Evolutionary conservation across 371 early-diverging fungal genomes (phyloP), one percentile per base, ranked within the genome.

Genomic region (Catenaria anguillulae): DNA sequence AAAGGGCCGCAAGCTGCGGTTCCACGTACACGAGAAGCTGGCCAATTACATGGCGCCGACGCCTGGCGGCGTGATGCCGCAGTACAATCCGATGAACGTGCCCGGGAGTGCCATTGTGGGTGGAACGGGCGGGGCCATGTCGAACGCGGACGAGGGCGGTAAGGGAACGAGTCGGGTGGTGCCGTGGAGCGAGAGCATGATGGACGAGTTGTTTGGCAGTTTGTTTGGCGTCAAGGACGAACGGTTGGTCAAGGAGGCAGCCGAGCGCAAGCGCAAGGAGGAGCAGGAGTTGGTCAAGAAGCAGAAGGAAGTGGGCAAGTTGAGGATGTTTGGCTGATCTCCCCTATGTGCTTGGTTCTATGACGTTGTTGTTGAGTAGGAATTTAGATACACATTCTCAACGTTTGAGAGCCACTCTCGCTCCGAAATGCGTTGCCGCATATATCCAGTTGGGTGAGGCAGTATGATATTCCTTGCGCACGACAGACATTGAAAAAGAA

Each of bases 31-130:
- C 69, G 94, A 93, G 65, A 95, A 93, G 66, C 70, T 96, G 26
- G 86, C 86, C 68, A 90, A 89, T 69, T 96, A 93, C 71, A 96
- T 96, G 95, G 89, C 88, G 8, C 91, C 97, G 37, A 76, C 88
- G 61, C 89, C 92, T 33, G 67, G 78, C 31, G 89, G 88, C 23
- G 31, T 50, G 1, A 31, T 23, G 52, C 52, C 52, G 52, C 29
- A 50, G 13, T 50, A 50, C 31, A 8, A 8, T 26, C 52, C 52
- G 0, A 13, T 19, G 1, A 26, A 26, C 0, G 52, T 26, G 33
- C 29, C 52, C 31, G 52, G 52, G 52, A 29, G 29, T 26, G 52
- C 52, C 29, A 29, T 29, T 26, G 52, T 50, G 15, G 52, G 52
- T 29, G 52, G 29, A 17, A 8, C 8, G 6, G 52, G 52, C 17